phyloP scores from a whole-genome alignment of 441 rosid species.

The Croton laevigatus region DNA sequence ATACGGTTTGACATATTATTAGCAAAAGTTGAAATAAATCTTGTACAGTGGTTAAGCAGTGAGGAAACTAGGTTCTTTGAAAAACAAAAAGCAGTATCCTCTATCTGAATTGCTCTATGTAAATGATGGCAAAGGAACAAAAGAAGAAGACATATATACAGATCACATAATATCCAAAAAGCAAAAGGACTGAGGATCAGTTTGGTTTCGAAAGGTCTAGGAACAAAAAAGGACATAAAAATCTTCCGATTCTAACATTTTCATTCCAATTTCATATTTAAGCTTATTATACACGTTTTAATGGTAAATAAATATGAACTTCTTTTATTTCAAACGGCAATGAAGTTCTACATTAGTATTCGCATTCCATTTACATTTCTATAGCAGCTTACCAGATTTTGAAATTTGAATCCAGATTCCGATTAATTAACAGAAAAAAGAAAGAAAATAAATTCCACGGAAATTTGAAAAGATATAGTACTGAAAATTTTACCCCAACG shows the following conservation, averaged over 20 bases:
- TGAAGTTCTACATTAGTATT: not conserved
- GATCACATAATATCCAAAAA: not conserved
- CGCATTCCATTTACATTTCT: not conserved
- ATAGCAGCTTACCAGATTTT: not conserved
- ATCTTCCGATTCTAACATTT: not conserved
- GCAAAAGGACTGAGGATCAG: not conserved
- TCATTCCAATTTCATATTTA: not conserved
- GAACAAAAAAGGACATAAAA: not conserved
- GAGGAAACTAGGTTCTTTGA: not conserved
- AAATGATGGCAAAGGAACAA: not conserved
- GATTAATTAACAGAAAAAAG: not conserved
- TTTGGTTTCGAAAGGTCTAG: not conserved
- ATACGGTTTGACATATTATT: constrained; percentile 4
- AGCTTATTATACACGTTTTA: not conserved
- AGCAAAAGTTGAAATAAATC: not conserved
- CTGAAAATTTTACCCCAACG: constrained; percentile 58
- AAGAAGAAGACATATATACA: not conserved
- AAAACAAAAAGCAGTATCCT: not conserved
- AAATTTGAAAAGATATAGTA: not conserved
- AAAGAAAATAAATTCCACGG: not conserved
- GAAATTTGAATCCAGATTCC: not conserved
- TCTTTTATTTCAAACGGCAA: not conserved
- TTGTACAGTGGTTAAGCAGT: not conserved
- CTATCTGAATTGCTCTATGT: not conserved
- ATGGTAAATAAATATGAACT: not conserved